These are phyloP conservation scores for Aspergillus olivimuriae DNA, from an alignment of 495 filamentous ascomycete species.

Conservation along the genomic window DNA sequence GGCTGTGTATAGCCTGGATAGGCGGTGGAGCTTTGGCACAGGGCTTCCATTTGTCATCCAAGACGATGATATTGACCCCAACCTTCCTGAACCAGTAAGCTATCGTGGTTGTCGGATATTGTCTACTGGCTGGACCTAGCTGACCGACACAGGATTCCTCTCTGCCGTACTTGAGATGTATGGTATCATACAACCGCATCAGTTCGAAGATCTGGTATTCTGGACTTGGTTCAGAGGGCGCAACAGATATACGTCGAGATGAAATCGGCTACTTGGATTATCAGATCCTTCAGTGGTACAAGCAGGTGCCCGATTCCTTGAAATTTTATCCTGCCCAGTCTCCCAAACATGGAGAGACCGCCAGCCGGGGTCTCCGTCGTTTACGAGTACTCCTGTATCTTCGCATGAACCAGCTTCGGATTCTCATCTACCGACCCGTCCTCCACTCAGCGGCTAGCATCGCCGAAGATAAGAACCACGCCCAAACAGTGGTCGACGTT, in stretches of 20 bases:
- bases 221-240: conserved; percentile 43
- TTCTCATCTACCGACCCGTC: conserved; percentile 74
- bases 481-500: conserved; percentile 65
- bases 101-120: not conserved
- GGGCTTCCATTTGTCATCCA: conserved; percentile 77
- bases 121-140: conserved; percentile 2
- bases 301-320: conserved; percentile 51
- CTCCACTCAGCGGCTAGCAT: conserved; percentile 73
- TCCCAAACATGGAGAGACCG: conserved; percentile 33
- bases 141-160: conserved; percentile 48
- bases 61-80: conserved; percentile 77
- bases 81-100: conserved; percentile 69
- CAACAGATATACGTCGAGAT: conserved; percentile 48
- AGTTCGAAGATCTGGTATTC: conserved; percentile 74
- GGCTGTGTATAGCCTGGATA: conserved; percentile 72
- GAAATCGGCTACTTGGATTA: conserved; percentile 73
- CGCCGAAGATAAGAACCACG: conserved; percentile 58
- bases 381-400: conserved; percentile 54
- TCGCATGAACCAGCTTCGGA: conserved; percentile 76
- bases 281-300: conserved; percentile 74
- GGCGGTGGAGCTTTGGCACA: conserved; percentile 75
- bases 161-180: conserved; percentile 64
- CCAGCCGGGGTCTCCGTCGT: conserved; percentile 42
- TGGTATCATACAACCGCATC: conserved; percentile 72
- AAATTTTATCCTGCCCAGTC: conserved; percentile 52